Base-by-base conservation (phyloP, 2,329 filamentous ascomycete genomes). In the Aspergillus brunneoviolaceus region DNA sequence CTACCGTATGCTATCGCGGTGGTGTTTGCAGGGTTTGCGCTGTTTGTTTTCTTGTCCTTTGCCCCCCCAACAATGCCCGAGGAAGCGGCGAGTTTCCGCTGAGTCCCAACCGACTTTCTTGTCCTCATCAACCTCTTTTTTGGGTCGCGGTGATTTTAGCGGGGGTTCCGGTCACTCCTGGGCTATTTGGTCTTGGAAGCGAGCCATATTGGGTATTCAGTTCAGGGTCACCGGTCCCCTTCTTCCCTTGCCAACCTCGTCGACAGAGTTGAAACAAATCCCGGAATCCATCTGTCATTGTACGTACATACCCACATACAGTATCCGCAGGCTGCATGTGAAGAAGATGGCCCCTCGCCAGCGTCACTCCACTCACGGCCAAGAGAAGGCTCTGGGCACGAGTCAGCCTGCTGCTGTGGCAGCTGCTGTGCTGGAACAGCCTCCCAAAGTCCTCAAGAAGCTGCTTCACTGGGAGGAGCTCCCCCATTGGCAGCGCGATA, bases 401-500 rank as follows among this genome's bases (percentile, higher is more conserved):
- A 68, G 62, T 60, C 65, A 69, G 64, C 63, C 68, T 57, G 64
- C 63, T 49, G 50, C 64, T 33, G 63, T 72, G 47, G 62, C 69
- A 47, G 63, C 68, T 54, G 58, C 66, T 33, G 69, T 71, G 21
- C 57, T 73, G 12, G 70, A 71, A 55, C 62, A 69, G 49, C 71
- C 73, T 51, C 67, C 69, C 21, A 61, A 67, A 23, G 64, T 68
- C 51, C 63, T 74, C 55, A 71, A 67, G 51, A 73, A 66, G 49
- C 74, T 79, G 35, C 71, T 84, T 35, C 76, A 82, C 60, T 85
- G 77, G 82, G 76, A 80, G 66, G 84, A 80, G 70, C 77, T 81
- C 21, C 82, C 80, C 5, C 74, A 76, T 54, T 85, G 83, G 82
- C 79, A 81, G 67, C 81, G 79, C 70, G 88, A 91, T 74, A 91